A percentile compares a stretch with the other conserved stretches of the same genome.
phyloP scores from a whole-genome alignment of 306 rosid genomes.

The Benincasa hispida region DNA sequence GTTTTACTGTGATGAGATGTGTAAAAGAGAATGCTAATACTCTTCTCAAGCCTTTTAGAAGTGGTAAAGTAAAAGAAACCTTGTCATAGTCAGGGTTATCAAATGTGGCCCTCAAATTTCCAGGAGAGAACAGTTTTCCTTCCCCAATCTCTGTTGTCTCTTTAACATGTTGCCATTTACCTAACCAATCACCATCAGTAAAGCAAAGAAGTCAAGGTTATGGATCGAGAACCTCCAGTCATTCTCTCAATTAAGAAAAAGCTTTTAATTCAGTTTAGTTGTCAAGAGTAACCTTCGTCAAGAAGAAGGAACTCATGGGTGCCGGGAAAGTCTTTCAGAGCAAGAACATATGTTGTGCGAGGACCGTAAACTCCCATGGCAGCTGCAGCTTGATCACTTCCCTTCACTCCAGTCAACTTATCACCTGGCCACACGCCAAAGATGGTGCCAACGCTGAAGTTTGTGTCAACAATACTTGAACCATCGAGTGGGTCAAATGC shows the following conservation, averaged over 20 bases:
- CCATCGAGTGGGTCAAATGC: constrained; percentile 99
- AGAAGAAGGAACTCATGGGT: constrained; percentile 95
- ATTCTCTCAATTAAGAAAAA: background rate
- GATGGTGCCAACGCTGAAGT: constrained; percentile 94
- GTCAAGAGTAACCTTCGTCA: constrained; percentile 56
- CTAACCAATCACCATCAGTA: constrained; percentile 24
- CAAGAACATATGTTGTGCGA: constrained; percentile 87
- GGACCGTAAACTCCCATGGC: constrained; percentile 99
- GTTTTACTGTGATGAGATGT: background rate
- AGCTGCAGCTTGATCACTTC: constrained; percentile 92
- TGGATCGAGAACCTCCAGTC: background rate
- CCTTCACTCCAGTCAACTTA: constrained; percentile 70
- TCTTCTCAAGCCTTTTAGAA: background rate
- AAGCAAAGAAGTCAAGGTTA: background rate
- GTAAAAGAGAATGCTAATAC: background rate
- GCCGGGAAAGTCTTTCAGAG: constrained; percentile 74
- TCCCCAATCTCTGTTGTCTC: constrained; percentile 88
- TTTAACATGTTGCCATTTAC: constrained; percentile 98
- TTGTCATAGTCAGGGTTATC: constrained; percentile 79
- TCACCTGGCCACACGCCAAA: constrained; percentile 99
- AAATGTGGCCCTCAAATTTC: constrained; percentile 92
- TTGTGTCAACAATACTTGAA: constrained; percentile 94
- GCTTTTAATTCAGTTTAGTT: background rate
- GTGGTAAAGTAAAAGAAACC: constrained; percentile 25
- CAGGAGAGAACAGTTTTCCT: constrained; percentile 96